Base-by-base conservation (phyloP, 176 grass and related monocot species). In the Juncus effusus region DNA sequence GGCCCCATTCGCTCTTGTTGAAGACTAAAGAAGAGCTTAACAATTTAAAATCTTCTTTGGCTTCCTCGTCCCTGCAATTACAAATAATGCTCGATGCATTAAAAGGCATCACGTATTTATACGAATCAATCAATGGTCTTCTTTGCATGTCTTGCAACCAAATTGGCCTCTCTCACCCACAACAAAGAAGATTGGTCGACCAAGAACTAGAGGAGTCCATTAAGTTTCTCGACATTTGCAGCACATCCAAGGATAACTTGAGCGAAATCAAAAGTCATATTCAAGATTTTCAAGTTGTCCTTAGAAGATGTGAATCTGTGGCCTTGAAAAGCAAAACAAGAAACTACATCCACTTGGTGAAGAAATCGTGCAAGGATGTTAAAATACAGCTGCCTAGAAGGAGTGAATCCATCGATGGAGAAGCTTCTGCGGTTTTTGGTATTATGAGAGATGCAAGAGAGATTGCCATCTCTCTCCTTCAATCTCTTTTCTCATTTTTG, bases 321-420 rank as follows among this genome's bases (percentile, higher is more conserved):
- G 1, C 19, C 19, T 28, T 28, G 19, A 28, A 28, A 28, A 28
- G 19, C 19, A 28, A 28, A 28, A 28, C 19, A 28, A 28, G 19
- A 28, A 1, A 28, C 19, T 28, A 28, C 56, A 64, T 4, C 19
- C 73, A n/a, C 6, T 16, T 79, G 13, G 58, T 6, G 42, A 88
- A 68, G 73, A 94, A 83, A 52, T 76, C 85, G 3, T 58, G 75
- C 36, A 95, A 87, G 36, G 64, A 82, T 40, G 42, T 76, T 53
- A 87, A 84, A 72, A 87, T 53, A 7, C 35, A 87, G 61, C 65
- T 40, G 6, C 38, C 16, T 12, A 67, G 40, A 61, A 85, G 64
- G 61, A 51, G 13, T 51, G 76, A 61, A 76, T 42, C 86, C 44
- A 28, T 28, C 19, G 19, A 1, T 28, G 19, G 19, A 28, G 19